Evolutionary conservation across 805 yeast genomes (phyloP), one percentile per base, ranked within the genome.

Genomic region (Lachancea dasiensis): DNA sequence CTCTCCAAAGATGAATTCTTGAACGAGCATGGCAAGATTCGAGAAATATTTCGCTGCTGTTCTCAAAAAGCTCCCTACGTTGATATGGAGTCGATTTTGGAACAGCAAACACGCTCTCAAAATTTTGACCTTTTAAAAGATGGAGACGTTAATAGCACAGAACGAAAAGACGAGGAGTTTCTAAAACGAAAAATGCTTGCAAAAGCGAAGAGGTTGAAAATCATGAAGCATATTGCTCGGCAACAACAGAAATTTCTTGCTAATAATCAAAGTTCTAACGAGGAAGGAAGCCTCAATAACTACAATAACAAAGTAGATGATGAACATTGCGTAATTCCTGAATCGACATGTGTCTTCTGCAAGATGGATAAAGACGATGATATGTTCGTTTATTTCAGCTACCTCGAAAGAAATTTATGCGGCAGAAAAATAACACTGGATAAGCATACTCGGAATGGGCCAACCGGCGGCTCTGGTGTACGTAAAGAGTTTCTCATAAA

Each of bases 161-260:
- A 41, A 6, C 42, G 46, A 7, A 58, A 51, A 21, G 61, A 58
- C 26, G 67, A 63, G 9, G 81, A 73, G 22, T 58, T 65, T 20
- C 81, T 75, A 25, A 68, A 68, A 41, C 86, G 81, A 64, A 84
- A 81, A 57, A 66, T 73, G 27, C 47, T 73, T 6, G 96, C 95
- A 0, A 75, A 75, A 48, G 79, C 72, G 42, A 75, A 89, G 46
- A 81, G 78, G 48, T 73, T 72, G 1, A 81, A 77, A 48, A 69
- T 89, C 22, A 59, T 90, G 71, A 90, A 82, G 1, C 85, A 81
- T 41, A 74, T 90, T 54, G 83, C 81, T 46, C 75, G 73, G 46
- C 94, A 86, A 50, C 97, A 90, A 54, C 68, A 74, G 26, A 72
- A 69, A 63, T 92, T 90, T 61, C 74, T 82, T 20, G 75, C 75